A percentile compares a stretch with the other conserved stretches of the same genome.
Conservation (phyloP, 345 rosid species). For the Pistacia integerrima region DNA sequence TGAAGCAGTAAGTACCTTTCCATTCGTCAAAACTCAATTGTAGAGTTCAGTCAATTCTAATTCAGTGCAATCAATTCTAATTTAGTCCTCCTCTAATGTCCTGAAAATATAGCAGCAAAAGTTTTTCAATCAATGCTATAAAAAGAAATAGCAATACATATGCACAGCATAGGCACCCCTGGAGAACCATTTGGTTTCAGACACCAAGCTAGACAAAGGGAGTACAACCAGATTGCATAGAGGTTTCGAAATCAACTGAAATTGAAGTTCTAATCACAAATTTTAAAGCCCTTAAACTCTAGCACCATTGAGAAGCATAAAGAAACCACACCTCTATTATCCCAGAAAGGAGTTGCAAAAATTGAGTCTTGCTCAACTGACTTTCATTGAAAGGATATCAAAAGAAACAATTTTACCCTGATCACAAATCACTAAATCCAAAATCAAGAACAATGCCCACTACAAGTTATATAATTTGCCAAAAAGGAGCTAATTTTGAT, state of each 20-base stretch:
- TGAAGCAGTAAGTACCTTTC: constrained; percentile 2
- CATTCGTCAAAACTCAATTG: background rate
- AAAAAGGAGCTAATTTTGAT: background rate
- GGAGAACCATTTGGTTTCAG: background rate
- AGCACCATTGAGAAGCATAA: background rate
- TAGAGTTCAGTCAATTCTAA: background rate
- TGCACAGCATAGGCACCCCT: background rate
- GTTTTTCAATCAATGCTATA: background rate
- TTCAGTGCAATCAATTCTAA: background rate
- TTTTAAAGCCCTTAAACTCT: background rate
- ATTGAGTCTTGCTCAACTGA: background rate
- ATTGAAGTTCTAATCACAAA: too few relatives aligned
- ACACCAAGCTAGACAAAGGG: too few relatives aligned
- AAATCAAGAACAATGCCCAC: constrained; percentile 4
- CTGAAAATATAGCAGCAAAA: constrained; percentile 10
- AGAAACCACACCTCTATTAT: background rate
- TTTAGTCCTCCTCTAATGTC: background rate
- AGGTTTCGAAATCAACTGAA: background rate
- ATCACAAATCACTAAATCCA: background rate
- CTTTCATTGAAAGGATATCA: background rate
- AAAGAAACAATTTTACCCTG: background rate
- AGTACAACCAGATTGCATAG: too few relatives aligned
- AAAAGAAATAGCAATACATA: background rate
- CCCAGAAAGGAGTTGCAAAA: background rate
- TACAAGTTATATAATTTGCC: background rate